A percentile compares a stretch with the other conserved stretches of the same genome.
These are phyloP conservation scores for Talaromyces verruculosus DNA, from an alignment of 2,329 filamentous ascomycete species.

Conservation along the genomic window DNA sequence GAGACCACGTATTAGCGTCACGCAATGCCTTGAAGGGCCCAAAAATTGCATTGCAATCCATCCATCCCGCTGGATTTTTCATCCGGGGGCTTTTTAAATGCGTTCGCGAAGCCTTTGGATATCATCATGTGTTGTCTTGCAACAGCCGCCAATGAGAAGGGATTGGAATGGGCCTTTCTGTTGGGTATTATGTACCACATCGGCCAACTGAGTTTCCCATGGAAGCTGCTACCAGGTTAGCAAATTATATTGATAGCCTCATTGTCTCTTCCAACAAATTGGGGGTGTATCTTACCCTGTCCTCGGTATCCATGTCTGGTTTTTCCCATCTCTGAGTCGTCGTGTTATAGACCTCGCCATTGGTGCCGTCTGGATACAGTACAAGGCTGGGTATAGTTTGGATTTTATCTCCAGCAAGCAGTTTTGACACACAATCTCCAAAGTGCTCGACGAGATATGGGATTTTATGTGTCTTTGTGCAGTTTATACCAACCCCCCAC, in stretches of 20 bases:
- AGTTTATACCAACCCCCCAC: constrained; percentile 68
- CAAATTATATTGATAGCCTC: neutral
- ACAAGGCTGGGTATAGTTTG: constrained; percentile 46
- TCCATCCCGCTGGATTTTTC: neutral
- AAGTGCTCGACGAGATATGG: constrained; percentile 29
- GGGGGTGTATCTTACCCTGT: neutral
- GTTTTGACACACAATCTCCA: constrained; percentile 37
- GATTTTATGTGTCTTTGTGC: constrained; percentile 49
- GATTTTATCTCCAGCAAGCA: constrained; percentile 38
- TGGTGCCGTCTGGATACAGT: constrained; percentile 68
- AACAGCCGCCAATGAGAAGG: neutral
- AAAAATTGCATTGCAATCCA: neutral
- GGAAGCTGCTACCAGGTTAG: neutral
- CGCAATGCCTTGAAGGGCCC: neutral
- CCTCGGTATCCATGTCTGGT: neutral
- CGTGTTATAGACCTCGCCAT: constrained; percentile 67
- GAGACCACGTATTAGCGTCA: neutral
- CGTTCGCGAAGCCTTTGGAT: neutral
- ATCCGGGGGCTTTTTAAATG: neutral
- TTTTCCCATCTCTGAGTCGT: constrained; percentile 59
- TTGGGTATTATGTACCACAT: neutral
- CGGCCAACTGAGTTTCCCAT: neutral
- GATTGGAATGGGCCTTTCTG: neutral
- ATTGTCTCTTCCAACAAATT: neutral
- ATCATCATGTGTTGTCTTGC: neutral